These are phyloP conservation scores for Pseudoturritis turrita DNA, from an alignment of 345 rosid genomes.

Conservation along the genomic window DNA sequence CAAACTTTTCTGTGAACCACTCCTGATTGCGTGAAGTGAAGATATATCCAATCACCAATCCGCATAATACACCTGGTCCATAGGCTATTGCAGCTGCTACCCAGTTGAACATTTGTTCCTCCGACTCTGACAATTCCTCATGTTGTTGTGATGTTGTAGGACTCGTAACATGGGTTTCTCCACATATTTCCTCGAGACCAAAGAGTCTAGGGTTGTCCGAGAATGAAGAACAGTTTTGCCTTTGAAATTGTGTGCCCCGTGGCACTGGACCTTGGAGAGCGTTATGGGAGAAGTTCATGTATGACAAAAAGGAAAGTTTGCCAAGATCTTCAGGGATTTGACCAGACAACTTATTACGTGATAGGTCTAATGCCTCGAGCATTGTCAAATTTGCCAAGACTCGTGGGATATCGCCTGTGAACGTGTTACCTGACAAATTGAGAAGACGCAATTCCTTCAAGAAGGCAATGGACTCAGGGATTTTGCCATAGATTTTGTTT, in stretches of 20 bases:
- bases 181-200: not conserved
- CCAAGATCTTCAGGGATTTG: conserved; percentile 9
- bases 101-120: not conserved
- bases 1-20: not conserved
- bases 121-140: not conserved
- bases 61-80: not conserved
- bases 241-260: not conserved
- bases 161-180: not conserved
- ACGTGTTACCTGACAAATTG: not conserved
- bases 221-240: not conserved
- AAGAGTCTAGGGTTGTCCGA: not conserved
- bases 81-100: conserved; percentile 2
- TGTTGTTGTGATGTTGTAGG: not conserved
- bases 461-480: not conserved
- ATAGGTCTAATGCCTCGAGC: not conserved
- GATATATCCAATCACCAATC: not conserved
- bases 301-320: not conserved
- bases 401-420: not conserved
- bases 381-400: not conserved
- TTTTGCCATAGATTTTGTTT: conserved; percentile 1
- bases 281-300: conserved; percentile 14
- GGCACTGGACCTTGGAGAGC: not conserved
- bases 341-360: not conserved
- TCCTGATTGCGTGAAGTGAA: not conserved
- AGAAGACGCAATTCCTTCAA: not conserved